Evolutionary conservation across 2,329 filamentous ascomycete genomes (phyloP).

Genomic region (Penicillium sp.): DNA sequence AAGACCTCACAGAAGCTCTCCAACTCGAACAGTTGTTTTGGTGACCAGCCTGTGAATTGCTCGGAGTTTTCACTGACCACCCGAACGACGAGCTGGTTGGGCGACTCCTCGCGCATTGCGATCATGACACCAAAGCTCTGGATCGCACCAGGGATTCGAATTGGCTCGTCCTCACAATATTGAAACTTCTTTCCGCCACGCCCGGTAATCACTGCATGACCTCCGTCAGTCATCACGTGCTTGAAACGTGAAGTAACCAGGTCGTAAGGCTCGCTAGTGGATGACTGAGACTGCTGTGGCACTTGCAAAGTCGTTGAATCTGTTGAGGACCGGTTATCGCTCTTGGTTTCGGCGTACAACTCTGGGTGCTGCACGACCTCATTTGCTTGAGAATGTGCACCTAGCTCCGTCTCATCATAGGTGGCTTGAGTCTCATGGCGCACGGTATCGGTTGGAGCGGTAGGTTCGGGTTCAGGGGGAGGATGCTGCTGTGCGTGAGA

Average conservation of each 20-base stretch:
- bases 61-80: conserved; percentile 80
- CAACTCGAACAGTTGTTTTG: conserved; percentile 70
- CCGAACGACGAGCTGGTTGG: conserved; percentile 67
- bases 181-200: conserved; percentile 69
- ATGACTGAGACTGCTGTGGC: neutral
- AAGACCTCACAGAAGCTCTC: conserved; percentile 79
- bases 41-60: conserved; percentile 71
- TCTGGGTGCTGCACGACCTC: conserved; percentile 19
- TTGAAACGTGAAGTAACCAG: conserved; percentile 73
- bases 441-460: conserved; percentile 9
- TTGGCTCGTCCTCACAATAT: conserved; percentile 85
- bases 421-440: conserved; percentile 16
- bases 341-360: conserved; percentile 12
- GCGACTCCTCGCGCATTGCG: conserved; percentile 62
- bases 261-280: conserved; percentile 37
- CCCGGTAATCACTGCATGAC: conserved; percentile 80
- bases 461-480: conserved; percentile 1
- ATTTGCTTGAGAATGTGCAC: conserved; percentile 19
- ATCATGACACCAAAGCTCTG: conserved; percentile 78
- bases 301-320: conserved; percentile 5
- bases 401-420: conserved; percentile 16
- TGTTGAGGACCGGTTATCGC: conserved; percentile 7
- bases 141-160: conserved; percentile 77
- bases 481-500: conserved; percentile 7
- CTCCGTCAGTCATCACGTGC: conserved; percentile 71